Evolutionary conservation across 441 rosid species (phyloP), one percentile per base, ranked within the genome.

Genomic region (Gossypium gossypioides): DNA sequence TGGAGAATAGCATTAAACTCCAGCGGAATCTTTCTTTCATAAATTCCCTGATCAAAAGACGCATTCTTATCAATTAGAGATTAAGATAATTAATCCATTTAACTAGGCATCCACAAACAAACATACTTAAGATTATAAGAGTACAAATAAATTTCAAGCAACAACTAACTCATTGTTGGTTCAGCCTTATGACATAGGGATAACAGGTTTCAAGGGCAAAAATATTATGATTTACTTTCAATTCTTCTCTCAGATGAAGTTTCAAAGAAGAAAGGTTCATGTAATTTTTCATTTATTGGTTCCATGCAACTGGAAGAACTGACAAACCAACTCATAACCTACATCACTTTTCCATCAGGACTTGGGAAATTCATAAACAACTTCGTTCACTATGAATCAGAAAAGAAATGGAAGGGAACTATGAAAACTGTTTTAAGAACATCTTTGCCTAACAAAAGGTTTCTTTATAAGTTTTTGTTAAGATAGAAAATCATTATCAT

Each of bases 1-100:
- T 91, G 94, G 75, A 92, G 88, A 74, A 95, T 84, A 67, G 93
- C 91, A 78, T 82, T 87, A 76, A 88, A 92, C 75, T 87, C 96
- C 78, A 84, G 71, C 69, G 98, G 92, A 79, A 92, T 86, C 80
- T 87, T 89, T 25, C 91, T 83, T 82, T 92, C 96, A 77, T 95
- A 95, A 78, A 95, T 87, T 46, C 99, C 99, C 99, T 90, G 88
- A 73, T 76, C 68, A 74, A 81, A 80, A 68, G 25, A 75, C 9
- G 6, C 50, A 75, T 27, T 34, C n/a, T 67, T 25, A 59, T 72
- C 77, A 84, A 82, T 19, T 56, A 48, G 51, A 75, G 70, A 48
- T 68, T 15, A 27, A 40, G 24, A 73, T 29, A 52, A 70, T 18
- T 60, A 63, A 69, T 56, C 71, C 15, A 27, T 15, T 22, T 56